Evolutionary conservation across 768 basidiomycete species (phyloP).

Genomic region (Hemileccinum rubropunctum): DNA sequence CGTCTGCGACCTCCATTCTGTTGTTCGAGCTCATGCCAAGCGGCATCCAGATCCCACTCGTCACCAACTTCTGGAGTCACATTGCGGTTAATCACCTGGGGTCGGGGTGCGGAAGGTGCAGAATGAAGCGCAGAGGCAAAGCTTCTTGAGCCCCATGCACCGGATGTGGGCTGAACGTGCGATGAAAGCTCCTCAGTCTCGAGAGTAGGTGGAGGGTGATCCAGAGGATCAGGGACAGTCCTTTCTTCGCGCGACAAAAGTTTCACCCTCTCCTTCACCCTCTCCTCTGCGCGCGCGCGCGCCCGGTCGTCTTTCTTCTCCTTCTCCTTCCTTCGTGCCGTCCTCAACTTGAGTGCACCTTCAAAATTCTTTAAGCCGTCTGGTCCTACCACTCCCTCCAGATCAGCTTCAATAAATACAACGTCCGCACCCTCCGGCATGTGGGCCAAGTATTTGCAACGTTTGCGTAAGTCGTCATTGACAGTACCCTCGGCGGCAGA

Average conservation of each 20-base stretch:
- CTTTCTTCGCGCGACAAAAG: constrained; percentile 23
- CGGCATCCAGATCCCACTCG: constrained; percentile 76
- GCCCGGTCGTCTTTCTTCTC: constrained; percentile 86
- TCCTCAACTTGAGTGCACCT: constrained; percentile 72
- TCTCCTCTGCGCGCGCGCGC: constrained; percentile 71
- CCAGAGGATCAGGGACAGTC: constrained; percentile 2
- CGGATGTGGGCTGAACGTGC: constrained; percentile 30
- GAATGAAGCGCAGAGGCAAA: constrained; percentile 80
- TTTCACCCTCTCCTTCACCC: constrained; percentile 56
- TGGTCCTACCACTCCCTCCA: constrained; percentile 71
- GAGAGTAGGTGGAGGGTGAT: constrained; percentile 4
- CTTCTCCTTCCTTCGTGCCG: constrained; percentile 75
- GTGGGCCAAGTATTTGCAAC: constrained; percentile 94
- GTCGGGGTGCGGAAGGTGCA: constrained; percentile 43
- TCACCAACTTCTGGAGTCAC: constrained; percentile 40
- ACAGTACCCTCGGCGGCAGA: constrained; percentile 73
- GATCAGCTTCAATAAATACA: constrained; percentile 87
- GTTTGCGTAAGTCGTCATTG: constrained; percentile 89
- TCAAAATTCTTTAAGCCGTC: constrained; percentile 84
- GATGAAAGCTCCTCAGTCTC: constrained; percentile 15
- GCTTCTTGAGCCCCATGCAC: constrained; percentile 77
- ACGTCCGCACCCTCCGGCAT: constrained; percentile 91
- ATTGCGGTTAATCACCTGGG: constrained; percentile 30
- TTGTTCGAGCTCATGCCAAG: constrained; percentile 80
- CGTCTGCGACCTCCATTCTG: constrained; percentile 55